Conservation (phyloP, 208 protist species). For the Leishmania major region DNA sequence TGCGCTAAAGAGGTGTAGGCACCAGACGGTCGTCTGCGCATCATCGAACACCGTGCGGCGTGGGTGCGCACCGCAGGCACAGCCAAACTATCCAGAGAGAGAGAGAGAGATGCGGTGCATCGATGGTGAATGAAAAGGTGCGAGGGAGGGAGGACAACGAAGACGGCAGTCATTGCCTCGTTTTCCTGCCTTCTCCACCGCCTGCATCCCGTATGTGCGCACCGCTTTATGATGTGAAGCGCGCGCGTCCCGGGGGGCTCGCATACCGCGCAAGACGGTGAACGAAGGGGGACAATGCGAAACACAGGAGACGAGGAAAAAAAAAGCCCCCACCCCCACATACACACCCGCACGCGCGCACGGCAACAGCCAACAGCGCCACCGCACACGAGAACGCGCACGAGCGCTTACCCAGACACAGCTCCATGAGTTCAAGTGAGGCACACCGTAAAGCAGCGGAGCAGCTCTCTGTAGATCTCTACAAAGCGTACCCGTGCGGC, state of each 20-base stretch:
- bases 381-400: background rate
- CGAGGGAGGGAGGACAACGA: background rate
- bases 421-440: background rate
- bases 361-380: background rate
- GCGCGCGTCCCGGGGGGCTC: background rate
- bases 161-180: background rate
- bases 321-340: too few relatives aligned
- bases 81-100: background rate
- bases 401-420: background rate
- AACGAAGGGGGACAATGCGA: background rate
- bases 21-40: background rate
- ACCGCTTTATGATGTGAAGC: background rate
- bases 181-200: background rate
- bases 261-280: background rate
- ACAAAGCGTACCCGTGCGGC: background rate
- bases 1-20: background rate
- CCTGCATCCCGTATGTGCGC: background rate
- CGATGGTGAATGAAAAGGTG: background rate
- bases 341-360: background rate
- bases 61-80: background rate
- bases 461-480: conserved; percentile 8
- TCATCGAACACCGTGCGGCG: background rate
- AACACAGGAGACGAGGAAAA: background rate
- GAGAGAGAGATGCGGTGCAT: background rate
- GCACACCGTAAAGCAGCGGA: conserved; percentile 5